Evolutionary conservation across 345 rosid genomes (phyloP).

Genomic region (Eutrema yunnanense): DNA sequence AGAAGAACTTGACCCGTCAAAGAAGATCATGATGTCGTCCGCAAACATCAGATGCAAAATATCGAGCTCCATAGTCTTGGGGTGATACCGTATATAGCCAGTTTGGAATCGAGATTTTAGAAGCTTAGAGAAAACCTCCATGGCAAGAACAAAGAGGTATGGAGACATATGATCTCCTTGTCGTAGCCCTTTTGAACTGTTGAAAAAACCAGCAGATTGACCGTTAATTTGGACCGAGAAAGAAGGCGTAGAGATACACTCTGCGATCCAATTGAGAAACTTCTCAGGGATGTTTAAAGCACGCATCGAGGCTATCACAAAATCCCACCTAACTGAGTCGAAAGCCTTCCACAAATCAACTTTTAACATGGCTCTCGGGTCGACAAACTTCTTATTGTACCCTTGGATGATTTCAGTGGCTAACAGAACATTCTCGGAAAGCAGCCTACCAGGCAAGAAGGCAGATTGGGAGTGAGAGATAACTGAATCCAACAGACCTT

Average conservation of each 20-base stretch:
- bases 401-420: neutral
- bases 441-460: neutral
- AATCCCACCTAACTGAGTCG: neutral
- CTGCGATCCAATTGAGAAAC: neutral
- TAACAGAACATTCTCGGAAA: neutral
- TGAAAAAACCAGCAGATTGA: too few species aligned
- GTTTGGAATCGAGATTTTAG: too few species aligned
- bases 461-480: neutral
- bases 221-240: neutral
- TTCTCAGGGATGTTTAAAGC: neutral
- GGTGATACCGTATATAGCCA: too few species aligned
- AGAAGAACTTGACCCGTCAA: too few species aligned
- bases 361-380: neutral
- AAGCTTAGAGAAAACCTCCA: too few species aligned
- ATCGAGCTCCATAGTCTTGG: too few species aligned
- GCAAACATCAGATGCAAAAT: too few species aligned
- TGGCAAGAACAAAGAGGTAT: too few species aligned
- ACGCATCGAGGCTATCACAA: fast-evolving
- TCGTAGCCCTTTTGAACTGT: too few species aligned
- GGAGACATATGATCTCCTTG: too few species aligned
- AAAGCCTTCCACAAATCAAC: neutral
- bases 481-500: too few species aligned
- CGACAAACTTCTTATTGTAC: neutral
- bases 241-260: neutral
- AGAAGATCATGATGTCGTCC: too few species aligned